Conservation (phyloP, 2,329 filamentous ascomycete species). For the Ophiocordyceps robertsii region DNA sequence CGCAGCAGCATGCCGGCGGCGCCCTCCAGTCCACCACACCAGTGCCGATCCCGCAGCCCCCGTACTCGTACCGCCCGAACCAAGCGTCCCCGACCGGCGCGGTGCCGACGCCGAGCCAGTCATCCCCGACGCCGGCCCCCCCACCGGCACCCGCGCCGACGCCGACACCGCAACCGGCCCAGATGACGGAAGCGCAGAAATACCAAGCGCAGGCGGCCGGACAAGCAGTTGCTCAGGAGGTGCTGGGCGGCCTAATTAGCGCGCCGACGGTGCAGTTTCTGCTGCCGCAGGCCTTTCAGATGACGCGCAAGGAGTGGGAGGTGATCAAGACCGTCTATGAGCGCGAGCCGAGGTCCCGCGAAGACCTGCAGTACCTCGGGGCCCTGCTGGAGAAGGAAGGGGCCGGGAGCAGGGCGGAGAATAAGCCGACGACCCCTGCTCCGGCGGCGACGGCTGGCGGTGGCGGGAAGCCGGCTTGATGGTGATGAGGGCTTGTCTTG, state of each 20-base stretch:
- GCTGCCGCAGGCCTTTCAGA: conserved; percentile 53
- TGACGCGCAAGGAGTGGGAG: conserved; percentile 59
- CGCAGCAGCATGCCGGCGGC: conserved; percentile 16
- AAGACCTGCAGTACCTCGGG: conserved; percentile 46
- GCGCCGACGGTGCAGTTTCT: conserved; percentile 57
- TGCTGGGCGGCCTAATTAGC: conserved; percentile 48
- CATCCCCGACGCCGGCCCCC: background rate
- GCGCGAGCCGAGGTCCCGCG: conserved; percentile 48
- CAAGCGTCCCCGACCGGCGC: conserved; percentile 5
- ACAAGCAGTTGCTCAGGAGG: conserved; percentile 43
- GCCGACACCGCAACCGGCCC: conserved; percentile 3
- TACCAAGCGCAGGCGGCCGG: conserved; percentile 35
- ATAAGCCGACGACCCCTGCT: too few species aligned
- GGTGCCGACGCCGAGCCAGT: conserved; percentile 3
- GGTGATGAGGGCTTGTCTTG: background rate
- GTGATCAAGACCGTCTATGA: conserved; percentile 58
- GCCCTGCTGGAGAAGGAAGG: conserved; percentile 38
- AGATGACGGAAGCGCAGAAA: conserved; percentile 19
- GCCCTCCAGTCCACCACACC: conserved; percentile 20
- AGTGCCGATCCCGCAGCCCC: conserved; percentile 21
- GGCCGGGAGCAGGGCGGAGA: conserved; percentile 8
- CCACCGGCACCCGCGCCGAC: background rate
- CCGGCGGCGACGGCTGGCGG: background rate
- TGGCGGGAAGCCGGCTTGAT: background rate
- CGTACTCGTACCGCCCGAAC: conserved; percentile 5